Base-by-base conservation (phyloP, 805 yeast species). In the Schizosaccharomyces cryophilus region DNA sequence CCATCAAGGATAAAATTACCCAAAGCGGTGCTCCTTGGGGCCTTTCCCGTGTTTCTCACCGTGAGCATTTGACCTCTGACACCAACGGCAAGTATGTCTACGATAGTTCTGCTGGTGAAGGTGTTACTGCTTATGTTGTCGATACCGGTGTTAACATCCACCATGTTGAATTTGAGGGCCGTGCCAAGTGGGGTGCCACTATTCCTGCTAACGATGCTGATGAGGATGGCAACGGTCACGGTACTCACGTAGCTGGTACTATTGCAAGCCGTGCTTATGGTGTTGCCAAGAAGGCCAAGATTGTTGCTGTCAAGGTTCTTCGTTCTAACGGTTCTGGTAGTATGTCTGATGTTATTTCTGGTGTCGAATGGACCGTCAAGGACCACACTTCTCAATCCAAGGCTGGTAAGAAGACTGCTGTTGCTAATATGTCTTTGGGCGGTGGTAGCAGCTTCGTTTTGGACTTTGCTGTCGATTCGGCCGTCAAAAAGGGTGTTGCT, bases 11-110 rank as follows among this genome's bases (percentile, higher is more conserved):
- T 67, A 77, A 62, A 13, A 4, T 6, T 13, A 21, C 30, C 26
- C 72, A 74, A 60, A 77, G 77, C 56, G 71, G 72, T 65, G 83
- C 86, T 62, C 85, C 87, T 54, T 82, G 87, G 87, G 87, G 86
- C 66, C 77, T 82, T 65, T 85, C 87, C 61, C 77, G 87, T 69
- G 75, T 82, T 62, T 80, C 84, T 51, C 84, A 80, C 73, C 80
- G 85, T 67, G 75, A 76, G 62, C 77, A 80, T 19, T 75, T 82
- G 66, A 77, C 79, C 64, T 75, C 80, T 65, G 77, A 77, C 66
- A 74, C 81, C 56, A 79, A 77, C 73, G 77, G 77, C 72, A 77
- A 78, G 73, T 82, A 82, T 73, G 71, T 79, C 62, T 81, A 77
- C 69, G 84, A 80, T 67, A 71, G 71, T 64, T 79, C 75, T 62